phyloP scores from a whole-genome alignment of 257 asterid species.

The Primulina huaijiensis region DNA sequence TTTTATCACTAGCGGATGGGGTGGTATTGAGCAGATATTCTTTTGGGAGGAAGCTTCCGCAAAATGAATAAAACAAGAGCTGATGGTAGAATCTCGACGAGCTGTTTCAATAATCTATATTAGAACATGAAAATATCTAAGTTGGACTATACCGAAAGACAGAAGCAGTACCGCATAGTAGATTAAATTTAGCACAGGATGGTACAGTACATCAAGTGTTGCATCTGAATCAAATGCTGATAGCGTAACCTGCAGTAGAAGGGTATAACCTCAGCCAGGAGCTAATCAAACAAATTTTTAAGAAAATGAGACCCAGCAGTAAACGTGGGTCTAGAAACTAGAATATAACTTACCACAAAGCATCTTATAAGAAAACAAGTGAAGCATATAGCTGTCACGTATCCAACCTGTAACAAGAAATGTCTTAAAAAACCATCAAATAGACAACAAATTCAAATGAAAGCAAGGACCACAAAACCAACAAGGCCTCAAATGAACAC shows the following conservation, averaged over 20 bases:
- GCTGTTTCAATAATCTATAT: slow-evolving; percentile 42
- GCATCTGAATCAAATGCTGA: slow-evolving; percentile 80
- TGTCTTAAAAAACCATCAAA: background rate
- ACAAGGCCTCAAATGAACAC: background rate
- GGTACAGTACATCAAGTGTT: slow-evolving; percentile 74
- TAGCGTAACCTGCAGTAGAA: slow-evolving; percentile 56
- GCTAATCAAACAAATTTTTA: background rate
- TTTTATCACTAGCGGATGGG: slow-evolving; percentile 42
- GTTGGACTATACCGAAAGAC: background rate
- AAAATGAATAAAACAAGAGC: slow-evolving; percentile 66
- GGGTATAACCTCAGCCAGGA: slow-evolving; percentile 8
- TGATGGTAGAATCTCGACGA: slow-evolving; percentile 74
- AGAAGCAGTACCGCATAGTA: slow-evolving; percentile 60
- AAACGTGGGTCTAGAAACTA: background rate
- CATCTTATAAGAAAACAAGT: slow-evolving; percentile 83
- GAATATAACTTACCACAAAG: slow-evolving; percentile 62
- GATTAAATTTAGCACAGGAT: slow-evolving; percentile 75
- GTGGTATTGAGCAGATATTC: slow-evolving; percentile 60
- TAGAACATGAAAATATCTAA: background rate
- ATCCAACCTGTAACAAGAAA: slow-evolving; percentile 68
- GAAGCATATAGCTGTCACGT: slow-evolving; percentile 91
- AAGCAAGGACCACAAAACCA: background rate
- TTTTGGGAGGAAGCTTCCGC: slow-evolving; percentile 69
- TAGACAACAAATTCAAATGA: background rate
- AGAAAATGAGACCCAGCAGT: background rate